Evolutionary conservation across 768 basidiomycete species (phyloP), one percentile per base, ranked within the genome.

Genomic region (Mycena pura): DNA sequence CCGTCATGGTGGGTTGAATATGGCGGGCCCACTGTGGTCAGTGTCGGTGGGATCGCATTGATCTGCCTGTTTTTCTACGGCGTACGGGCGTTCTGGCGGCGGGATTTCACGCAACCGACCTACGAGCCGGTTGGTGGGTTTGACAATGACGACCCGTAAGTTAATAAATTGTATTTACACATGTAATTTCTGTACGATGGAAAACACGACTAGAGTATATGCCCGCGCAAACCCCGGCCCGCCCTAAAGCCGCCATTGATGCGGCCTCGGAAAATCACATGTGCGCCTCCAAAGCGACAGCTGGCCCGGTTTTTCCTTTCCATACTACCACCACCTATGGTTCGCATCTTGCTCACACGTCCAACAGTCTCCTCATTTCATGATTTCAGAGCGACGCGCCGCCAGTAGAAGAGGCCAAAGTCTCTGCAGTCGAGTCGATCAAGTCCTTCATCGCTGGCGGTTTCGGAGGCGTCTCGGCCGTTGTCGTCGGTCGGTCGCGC

Each of bases 381-480:
- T 34, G 13, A 15, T 9, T 55, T 7, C 38, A 66, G 64, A 55
- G 74, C 59, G 77, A 80, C 65, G 73, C 75, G 64, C n/a, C n/a
- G n/a, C 69, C 77, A 62, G 63, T 66, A 56, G 77, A 80, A 50
- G 77, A 78, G 65, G 73, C 66, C 54, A 74, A 71, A 57, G 74
- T 72, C 43, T 77, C 82, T 32, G 81, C 80, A 6, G 69, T 77
- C 36, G 83, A 85, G 46, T 81, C 79, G 41, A 74, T 73, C 59
- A 99, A 97, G 77, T 87, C 94, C 4, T 99, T 99, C 78, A 81
- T 96, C 53, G 87, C 95, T 29, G 97, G 97, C 66, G 97, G 97
- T 36, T 90, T 92, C 67, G 97, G 97, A 61, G 97, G 97, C 65
- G 80, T 89, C 53, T 81, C 86, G 63, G 92, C 91, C 29, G 96